These are phyloP conservation scores for Nadsonia fulvescens DNA, from an alignment of 805 yeast species.

Conservation along the genomic window DNA sequence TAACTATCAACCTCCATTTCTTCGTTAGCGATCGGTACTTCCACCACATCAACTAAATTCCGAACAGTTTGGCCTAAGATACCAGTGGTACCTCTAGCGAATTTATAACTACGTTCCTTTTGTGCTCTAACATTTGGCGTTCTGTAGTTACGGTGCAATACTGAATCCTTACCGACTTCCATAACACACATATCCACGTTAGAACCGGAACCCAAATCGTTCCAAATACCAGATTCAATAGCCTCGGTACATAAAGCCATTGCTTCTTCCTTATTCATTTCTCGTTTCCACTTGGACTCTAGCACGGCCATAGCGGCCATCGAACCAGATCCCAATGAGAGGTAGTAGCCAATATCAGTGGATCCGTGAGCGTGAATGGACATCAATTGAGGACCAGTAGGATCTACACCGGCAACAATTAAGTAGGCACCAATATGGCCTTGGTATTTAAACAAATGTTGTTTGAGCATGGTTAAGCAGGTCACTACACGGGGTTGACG, in stretches of 20 bases:
- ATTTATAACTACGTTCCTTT: conserved; percentile 71
- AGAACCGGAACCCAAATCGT: conserved; percentile 96
- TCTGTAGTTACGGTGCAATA: conserved; percentile 65
- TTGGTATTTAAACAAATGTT: conserved; percentile 89
- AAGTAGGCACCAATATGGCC: conserved; percentile 95
- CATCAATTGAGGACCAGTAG: conserved; percentile 85
- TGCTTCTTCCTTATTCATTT: conserved; percentile 75
- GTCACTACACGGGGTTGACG: conserved; percentile 88
- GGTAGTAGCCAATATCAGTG: conserved; percentile 87
- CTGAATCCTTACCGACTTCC: conserved; percentile 70
- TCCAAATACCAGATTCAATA: conserved; percentile 96
- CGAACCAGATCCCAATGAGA: conserved; percentile 90
- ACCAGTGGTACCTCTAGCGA: conserved; percentile 88
- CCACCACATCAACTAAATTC: conserved; percentile 50
- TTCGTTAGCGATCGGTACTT: conserved; percentile 24
- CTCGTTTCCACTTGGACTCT: conserved; percentile 73
- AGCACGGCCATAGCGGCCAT: conserved; percentile 97
- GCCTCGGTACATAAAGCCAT: conserved; percentile 80
- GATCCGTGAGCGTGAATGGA: conserved; percentile 97
- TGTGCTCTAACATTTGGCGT: conserved; percentile 78
- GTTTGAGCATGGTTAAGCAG: conserved; percentile 81
- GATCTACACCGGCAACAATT: conserved; percentile 96
- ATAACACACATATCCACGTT: conserved; percentile 94
- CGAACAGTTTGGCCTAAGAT: conserved; percentile 51
- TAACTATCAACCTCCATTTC: conserved; percentile 32